Base-by-base conservation (phyloP, 179 eudicot genomes). In the Monotropa hypopitys region DNA sequence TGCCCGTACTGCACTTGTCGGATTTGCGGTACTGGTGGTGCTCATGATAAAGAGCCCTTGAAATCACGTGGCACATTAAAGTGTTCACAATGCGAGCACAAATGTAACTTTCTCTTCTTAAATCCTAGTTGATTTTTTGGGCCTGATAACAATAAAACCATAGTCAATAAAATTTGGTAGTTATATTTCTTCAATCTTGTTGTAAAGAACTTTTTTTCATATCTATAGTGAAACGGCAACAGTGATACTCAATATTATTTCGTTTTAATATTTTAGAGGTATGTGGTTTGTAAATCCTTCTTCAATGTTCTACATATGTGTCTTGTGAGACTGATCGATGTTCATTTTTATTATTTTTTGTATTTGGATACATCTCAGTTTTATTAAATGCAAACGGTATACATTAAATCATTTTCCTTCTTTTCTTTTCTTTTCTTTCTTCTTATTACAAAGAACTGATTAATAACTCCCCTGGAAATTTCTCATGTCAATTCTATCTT, bases 21-120 rank as follows among this genome's bases (percentile, higher is more conserved):
- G 81, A 82, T 86, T 76, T 95, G 99, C 78, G 92, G 90, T 79
- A 83, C 83, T 81, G 83, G 87, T n/a, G 84, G 87, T 23, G 97
- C 87, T 74, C 66, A 82, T 75, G 87, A 85, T 47, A 67, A 73
- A 61, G 92, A 81, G 76, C 66, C 80, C 75, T 81, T 83, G n/a
- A 81, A 81, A 75, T 75, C 88, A 80, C 70, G 46, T 80, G 83
- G 78, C 76, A 81, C 85, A 61, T 53, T 89, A 26, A 93, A 83
- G 82, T 95, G 99, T 85, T 83, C 88, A 30, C 97, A 90, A 85
- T 95, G 99, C 51, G 91, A 89, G 78, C 85, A 86, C 67, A 93
- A 87, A 83, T 95, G 99, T 94, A 89, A 69, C 40, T 79, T 67
- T 57, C 78, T 84, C 78, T 74, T 76, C 75, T 79, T 78, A 70